Evolutionary conservation across 176 grass and related monocot species (phyloP).

Genomic region (Musa schizocarpa): DNA sequence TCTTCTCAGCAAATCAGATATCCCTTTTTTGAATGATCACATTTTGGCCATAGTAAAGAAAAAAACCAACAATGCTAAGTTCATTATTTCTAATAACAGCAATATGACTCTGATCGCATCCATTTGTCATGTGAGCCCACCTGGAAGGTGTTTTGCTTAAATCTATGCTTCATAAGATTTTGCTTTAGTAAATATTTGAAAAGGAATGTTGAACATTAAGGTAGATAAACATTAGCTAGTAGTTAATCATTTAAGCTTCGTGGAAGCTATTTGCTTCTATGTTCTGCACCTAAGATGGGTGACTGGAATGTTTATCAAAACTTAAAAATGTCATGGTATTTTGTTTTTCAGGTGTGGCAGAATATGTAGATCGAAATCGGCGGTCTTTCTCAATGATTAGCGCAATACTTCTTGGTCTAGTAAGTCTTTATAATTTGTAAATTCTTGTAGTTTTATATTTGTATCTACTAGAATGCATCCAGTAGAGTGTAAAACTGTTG

Average conservation of each 20-base stretch:
- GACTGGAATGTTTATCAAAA: neutral
- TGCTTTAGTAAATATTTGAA: neutral
- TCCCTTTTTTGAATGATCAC: neutral
- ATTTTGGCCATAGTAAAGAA: neutral
- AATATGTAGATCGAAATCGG: slow-evolving; percentile 70
- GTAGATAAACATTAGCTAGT: neutral
- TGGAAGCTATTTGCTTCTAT: neutral
- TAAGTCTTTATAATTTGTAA: slow-evolving; percentile 31
- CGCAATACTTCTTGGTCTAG: slow-evolving; percentile 75
- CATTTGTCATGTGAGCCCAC: neutral
- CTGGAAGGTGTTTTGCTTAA: neutral
- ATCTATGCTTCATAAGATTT: neutral
- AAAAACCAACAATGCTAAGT: neutral
- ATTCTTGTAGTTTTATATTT: slow-evolving; percentile 10
- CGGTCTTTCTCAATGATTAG: slow-evolving; percentile 69
- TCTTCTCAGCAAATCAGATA: neutral
- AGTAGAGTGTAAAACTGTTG: neutral
- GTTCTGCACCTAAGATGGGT: neutral
- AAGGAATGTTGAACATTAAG: neutral
- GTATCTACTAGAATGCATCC: neutral
- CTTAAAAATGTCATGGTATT: neutral
- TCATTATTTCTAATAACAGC: neutral
- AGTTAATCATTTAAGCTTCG: neutral
- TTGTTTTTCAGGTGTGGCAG: slow-evolving; percentile 46
- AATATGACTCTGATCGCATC: neutral